A percentile compares a stretch with the other conserved stretches of the same genome.
These are phyloP conservation scores for Zoysia pacifica DNA, from an alignment of 176 grass and related monocot genomes.

Conservation along the genomic window DNA sequence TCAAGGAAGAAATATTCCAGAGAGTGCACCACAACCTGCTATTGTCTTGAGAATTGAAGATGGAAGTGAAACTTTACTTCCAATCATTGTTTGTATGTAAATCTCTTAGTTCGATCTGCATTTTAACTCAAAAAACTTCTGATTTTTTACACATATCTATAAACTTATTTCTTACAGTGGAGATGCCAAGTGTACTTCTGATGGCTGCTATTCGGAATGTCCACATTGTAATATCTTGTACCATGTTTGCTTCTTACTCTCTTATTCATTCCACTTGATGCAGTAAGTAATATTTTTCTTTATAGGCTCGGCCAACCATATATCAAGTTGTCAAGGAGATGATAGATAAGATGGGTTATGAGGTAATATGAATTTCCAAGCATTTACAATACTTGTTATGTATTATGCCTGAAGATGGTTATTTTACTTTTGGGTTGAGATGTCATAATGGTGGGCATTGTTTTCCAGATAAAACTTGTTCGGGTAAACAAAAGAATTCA, in stretches of 20 bases:
- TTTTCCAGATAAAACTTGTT: conserved; percentile 78
- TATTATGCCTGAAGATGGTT: conserved; percentile 3
- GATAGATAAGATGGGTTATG: conserved; percentile 86
- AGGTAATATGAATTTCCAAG: conserved; percentile 45
- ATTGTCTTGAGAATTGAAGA: conserved; percentile 96
- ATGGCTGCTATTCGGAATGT: conserved; percentile 97
- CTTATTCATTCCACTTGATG: conserved; percentile 11
- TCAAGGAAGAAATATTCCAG: conserved; percentile 71
- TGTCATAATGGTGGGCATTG: conserved; percentile 14
- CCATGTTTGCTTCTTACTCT: neutral
- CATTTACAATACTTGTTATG: neutral
- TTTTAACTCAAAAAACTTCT: neutral
- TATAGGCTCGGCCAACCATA: conserved; percentile 80
- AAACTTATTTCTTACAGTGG: conserved; percentile 60
- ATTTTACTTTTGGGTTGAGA: neutral
- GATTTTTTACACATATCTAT: conserved; percentile 8
- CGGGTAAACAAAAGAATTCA: conserved; percentile 87
- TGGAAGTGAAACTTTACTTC: conserved; percentile 86
- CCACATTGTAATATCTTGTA: conserved; percentile 73
- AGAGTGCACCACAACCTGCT: conserved; percentile 81
- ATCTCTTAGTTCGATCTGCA: conserved; percentile 25
- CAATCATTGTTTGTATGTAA: conserved; percentile 93
- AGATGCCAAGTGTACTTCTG: conserved; percentile 88
- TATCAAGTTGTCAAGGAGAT: conserved; percentile 91
- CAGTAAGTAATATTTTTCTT: conserved; percentile 22